phyloP scores from a whole-genome alignment of 2,329 filamentous ascomycete species.

The Thielaviopsis euricoi region DNA sequence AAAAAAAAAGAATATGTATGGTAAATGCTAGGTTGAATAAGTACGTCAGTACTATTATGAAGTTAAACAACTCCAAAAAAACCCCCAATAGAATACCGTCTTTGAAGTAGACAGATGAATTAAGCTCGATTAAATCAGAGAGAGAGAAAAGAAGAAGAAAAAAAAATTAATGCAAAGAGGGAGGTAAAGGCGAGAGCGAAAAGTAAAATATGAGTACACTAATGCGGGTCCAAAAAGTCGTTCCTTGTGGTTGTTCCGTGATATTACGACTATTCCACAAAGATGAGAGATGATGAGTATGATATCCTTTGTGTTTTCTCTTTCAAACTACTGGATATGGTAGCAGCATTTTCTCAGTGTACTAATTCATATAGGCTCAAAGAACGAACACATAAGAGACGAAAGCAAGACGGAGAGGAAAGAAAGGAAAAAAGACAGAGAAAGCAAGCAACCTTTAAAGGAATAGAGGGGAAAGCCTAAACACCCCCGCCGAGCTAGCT shows the following conservation, averaged over 20 bases:
- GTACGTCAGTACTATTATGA: no score
- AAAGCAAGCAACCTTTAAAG: neutral
- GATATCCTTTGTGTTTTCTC: no score
- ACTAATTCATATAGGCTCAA: neutral
- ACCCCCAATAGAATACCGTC: neutral
- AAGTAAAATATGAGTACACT: neutral
- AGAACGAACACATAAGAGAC: neutral
- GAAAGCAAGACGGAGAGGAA: neutral
- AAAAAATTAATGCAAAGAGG: neutral
- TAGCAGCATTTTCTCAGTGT: neutral
- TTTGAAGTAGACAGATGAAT: neutral
- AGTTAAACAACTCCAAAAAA: neutral
- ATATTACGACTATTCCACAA: neutral
- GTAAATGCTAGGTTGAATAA: no score
- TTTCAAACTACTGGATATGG: neutral
- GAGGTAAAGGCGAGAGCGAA: neutral
- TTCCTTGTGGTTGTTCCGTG: neutral
- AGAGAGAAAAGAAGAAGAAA: neutral
- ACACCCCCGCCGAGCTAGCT: neutral
- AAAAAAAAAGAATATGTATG: neutral
- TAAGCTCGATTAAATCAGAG: neutral
- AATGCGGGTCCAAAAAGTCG: neutral
- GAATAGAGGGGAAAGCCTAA: neutral
- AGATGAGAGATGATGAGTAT: neutral
- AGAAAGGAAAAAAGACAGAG: slow-evolving; percentile 8